A percentile compares a stretch with the other conserved stretches of the same genome.
phyloP scores from a whole-genome alignment of 495 filamentous ascomycete genomes.

The Pyronema omphalodes region DNA sequence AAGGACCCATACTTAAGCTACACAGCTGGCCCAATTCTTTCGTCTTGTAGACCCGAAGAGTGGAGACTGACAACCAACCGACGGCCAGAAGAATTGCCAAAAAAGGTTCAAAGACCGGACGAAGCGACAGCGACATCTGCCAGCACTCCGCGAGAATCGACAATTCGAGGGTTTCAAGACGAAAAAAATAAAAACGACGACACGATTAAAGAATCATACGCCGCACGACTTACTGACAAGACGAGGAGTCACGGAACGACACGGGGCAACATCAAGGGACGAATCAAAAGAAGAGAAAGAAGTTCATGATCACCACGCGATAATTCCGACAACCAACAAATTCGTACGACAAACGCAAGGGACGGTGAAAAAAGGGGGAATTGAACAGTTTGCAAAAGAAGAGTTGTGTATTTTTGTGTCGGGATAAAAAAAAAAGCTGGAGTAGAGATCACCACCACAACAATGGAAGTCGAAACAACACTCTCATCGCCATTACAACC shows the following conservation, averaged over 20 bases:
- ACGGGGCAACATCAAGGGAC: too few species aligned
- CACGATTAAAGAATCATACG: too few species aligned
- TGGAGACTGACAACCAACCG: too few species aligned
- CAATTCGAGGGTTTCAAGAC: neutral
- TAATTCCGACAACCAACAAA: too few species aligned
- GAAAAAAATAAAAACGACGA: neutral
- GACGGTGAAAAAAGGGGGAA: neutral
- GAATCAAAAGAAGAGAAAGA: too few species aligned
- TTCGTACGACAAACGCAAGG: neutral
- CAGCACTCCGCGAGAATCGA: neutral
- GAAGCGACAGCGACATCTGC: neutral
- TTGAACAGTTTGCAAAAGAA: neutral
- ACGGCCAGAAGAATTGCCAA: too few species aligned
- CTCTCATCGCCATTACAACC: neutral
- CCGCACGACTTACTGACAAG: too few species aligned
- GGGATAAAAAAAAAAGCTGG: neutral
- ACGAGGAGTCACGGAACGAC: too few species aligned
- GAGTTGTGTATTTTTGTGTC: neutral
- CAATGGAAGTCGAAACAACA: neutral
- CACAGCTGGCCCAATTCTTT: conserved; percentile 14
- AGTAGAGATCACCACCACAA: neutral
- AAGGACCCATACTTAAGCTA: conserved; percentile 22
- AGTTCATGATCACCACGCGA: too few species aligned
- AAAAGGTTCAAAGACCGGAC: neutral
- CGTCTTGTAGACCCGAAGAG: conserved; percentile 2